phyloP scores from a whole-genome alignment of 2,329 filamentous ascomycete genomes.

The Scytalidium lignicola region DNA sequence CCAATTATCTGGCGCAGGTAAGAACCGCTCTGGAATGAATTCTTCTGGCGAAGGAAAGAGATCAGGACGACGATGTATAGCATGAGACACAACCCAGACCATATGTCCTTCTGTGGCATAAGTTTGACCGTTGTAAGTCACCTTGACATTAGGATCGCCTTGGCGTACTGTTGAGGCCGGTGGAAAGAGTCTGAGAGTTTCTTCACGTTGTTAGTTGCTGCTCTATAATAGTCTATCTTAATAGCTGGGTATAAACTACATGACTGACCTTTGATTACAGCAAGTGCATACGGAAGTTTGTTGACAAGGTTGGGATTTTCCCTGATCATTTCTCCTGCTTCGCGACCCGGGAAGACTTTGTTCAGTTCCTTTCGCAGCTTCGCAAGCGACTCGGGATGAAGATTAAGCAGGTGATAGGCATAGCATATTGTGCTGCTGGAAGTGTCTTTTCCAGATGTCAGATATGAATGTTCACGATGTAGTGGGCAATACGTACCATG shows the following conservation, averaged over 20 bases:
- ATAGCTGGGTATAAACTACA: not conserved
- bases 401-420: constrained; percentile 8
- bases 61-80: constrained; percentile 30
- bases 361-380: constrained; percentile 10
- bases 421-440: constrained; percentile 9
- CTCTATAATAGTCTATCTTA: not conserved
- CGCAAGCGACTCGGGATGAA: constrained; percentile 9
- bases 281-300: constrained; percentile 10
- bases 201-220: not conserved
- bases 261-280: constrained; percentile 6
- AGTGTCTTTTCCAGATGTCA: constrained; percentile 2
- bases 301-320: constrained; percentile 10
- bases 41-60: constrained; percentile 37
- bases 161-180: constrained; percentile 7
- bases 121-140: constrained; percentile 6
- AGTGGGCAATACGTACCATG: constrained; percentile 1
- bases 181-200: constrained; percentile 13
- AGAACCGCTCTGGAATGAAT: constrained; percentile 44
- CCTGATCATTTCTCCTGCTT: constrained; percentile 1
- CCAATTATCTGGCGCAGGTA: constrained; percentile 27
- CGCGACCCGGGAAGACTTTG: constrained; percentile 3
- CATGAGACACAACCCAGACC: constrained; percentile 5
- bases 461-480: not conserved
- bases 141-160: constrained; percentile 4
- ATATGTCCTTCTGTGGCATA: constrained; percentile 9